Conservation (phyloP, 2,329 filamentous ascomycete genomes). For the Calonectria montana region DNA sequence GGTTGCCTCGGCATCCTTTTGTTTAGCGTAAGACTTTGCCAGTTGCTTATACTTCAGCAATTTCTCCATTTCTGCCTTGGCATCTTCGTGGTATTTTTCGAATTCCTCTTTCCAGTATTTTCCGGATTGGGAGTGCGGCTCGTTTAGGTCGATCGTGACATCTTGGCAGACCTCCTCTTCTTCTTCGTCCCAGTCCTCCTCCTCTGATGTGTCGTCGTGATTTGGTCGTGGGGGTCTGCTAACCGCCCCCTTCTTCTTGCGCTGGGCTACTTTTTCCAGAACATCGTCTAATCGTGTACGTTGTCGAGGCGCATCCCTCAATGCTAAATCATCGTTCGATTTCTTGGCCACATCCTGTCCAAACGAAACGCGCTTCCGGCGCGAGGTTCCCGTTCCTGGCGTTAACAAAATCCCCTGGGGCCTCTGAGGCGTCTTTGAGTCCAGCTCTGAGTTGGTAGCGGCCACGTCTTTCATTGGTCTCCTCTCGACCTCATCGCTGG, state of each 20-base stretch:
- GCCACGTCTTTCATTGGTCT: constrained; percentile 39
- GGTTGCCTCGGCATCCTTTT: constrained; percentile 79
- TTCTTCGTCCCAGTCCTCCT: constrained; percentile 66
- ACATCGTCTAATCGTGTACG: constrained; percentile 59
- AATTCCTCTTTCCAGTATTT: constrained; percentile 86
- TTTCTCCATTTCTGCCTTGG: constrained; percentile 79
- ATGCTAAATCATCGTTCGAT: constrained; percentile 49
- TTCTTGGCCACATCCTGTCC: constrained; percentile 65
- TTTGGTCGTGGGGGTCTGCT: constrained; percentile 22
- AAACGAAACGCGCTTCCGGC: constrained; percentile 74
- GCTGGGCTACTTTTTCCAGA: constrained; percentile 51
- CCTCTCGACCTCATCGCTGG: constrained; percentile 46
- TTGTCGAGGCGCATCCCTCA: constrained; percentile 42
- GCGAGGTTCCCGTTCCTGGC: constrained; percentile 69
- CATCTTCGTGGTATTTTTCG: constrained; percentile 77
- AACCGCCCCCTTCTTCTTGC: constrained; percentile 14
- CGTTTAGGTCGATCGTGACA: constrained; percentile 76
- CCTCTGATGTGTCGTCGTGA: constrained; percentile 48
- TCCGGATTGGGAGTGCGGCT: constrained; percentile 80
- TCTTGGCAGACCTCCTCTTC: constrained; percentile 63
- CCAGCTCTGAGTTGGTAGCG: constrained; percentile 37
- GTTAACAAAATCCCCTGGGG: constrained; percentile 72
- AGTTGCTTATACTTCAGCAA: constrained; percentile 83
- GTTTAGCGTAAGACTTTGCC: constrained; percentile 81
- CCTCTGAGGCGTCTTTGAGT: constrained; percentile 60